A percentile compares a stretch with the other conserved stretches of the same genome.
phyloP scores from a whole-genome alignment of 352 stramenopile species.

The Phytopythium montanum region DNA sequence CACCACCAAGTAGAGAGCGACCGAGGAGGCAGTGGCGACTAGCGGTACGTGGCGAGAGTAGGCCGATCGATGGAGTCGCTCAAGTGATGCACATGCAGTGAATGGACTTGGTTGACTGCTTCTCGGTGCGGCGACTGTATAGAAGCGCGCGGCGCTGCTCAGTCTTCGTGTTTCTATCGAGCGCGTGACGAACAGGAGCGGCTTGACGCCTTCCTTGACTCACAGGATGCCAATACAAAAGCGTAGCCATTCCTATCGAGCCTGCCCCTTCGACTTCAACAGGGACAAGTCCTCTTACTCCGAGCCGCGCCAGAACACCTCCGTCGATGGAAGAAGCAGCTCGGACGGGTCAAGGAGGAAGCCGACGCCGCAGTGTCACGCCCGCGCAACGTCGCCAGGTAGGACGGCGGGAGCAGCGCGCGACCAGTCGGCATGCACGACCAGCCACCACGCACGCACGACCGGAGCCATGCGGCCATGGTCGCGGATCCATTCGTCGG shows the following conservation, averaged over 20 bases:
- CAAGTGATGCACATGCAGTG: no score
- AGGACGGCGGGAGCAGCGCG: no score
- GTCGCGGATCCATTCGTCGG: not conserved
- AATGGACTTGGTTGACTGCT: not conserved
- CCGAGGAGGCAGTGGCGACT: no score
- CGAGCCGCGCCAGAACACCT: no score
- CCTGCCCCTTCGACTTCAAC: not conserved
- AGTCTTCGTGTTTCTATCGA: not conserved
- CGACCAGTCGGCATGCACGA: no score
- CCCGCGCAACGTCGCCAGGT: not conserved
- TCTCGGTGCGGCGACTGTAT: not conserved
- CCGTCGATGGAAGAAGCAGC: no score
- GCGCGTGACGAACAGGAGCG: not conserved
- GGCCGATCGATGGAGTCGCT: no score
- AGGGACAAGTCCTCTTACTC: not conserved
- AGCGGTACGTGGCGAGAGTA: no score
- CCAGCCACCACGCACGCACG: no score
- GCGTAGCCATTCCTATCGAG: not conserved
- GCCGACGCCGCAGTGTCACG: not conserved
- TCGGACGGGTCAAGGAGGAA: not conserved
- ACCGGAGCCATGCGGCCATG: no score
- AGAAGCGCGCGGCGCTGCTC: not conserved
- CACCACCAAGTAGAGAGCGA: slow-evolving; percentile 14
- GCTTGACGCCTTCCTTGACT: not conserved
- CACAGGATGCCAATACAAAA: not conserved